Percentiles rank a stretch among this genome's conserved stretches.
Conservation (phyloP, 345 rosid species). For the Psidium friedrichsthalianum region DNA sequence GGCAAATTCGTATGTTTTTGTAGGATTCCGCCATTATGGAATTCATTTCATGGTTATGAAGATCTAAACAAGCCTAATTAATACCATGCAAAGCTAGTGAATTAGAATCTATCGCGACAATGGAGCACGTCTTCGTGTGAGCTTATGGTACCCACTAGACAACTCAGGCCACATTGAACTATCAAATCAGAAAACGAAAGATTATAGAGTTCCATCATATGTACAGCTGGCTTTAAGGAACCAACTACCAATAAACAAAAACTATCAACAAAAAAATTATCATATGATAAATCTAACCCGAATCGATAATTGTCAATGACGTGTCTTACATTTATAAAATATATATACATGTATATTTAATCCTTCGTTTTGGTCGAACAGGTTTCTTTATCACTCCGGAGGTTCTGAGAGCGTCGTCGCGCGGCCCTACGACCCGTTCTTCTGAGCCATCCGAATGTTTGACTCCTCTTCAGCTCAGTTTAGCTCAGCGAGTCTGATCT, state of each 20-base stretch:
- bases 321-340: background rate
- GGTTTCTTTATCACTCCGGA: background rate
- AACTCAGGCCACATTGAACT: background rate
- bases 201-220: background rate
- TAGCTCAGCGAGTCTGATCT: slow-evolving; percentile 2
- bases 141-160: background rate
- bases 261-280: background rate
- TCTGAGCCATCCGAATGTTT: background rate
- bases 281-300: background rate
- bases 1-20: background rate
- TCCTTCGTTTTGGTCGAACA: background rate
- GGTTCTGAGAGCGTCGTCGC: background rate
- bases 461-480: slow-evolving; percentile 7
- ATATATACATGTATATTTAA: too few relatives aligned
- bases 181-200: background rate
- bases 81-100: too few relatives aligned
- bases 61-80: background rate
- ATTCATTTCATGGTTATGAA: background rate
- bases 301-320: background rate
- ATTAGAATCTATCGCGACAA: too few relatives aligned
- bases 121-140: background rate
- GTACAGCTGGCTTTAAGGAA: background rate
- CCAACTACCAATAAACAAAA: background rate
- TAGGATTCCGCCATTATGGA: background rate
- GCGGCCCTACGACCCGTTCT: slow-evolving; percentile 1